Conservation (phyloP, 2,329 filamentous ascomycete genomes). For the Trichoderma citrinoviride region DNA sequence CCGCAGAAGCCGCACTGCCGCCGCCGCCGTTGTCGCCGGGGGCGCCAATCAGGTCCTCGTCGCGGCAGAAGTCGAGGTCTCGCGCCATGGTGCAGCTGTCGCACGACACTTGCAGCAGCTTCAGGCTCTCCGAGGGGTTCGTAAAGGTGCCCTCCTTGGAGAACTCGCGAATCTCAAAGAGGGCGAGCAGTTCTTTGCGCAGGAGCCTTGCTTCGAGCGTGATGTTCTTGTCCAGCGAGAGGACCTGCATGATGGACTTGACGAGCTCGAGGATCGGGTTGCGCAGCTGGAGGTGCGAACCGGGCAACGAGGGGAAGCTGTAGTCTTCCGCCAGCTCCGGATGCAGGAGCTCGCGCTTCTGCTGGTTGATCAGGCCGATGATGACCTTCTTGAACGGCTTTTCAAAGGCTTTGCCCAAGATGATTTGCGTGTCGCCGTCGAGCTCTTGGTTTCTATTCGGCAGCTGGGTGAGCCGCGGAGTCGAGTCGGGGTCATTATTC, state of each 20-base stretch:
- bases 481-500: conserved; percentile 49
- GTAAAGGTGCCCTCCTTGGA: conserved; percentile 80
- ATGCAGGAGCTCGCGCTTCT: conserved; percentile 85
- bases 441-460: conserved; percentile 58
- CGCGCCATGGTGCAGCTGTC: conserved; percentile 85
- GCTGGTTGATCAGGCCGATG: conserved; percentile 72
- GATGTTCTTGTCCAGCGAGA: conserved; percentile 87
- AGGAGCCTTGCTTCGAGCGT: conserved; percentile 83
- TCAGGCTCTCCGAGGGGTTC: conserved; percentile 77
- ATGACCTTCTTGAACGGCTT: conserved; percentile 90
- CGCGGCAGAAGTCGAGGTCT: conserved; percentile 88
- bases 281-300: conserved; percentile 52
- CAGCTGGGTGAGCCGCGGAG: conserved; percentile 57
- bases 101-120: conserved; percentile 75
- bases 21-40: conserved; percentile 25
- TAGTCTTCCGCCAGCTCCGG: conserved; percentile 86
- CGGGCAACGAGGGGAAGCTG: conserved; percentile 75
- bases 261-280: conserved; percentile 88
- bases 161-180: conserved; percentile 96
- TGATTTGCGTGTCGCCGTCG: conserved; percentile 58
- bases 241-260: conserved; percentile 88
- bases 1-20: conserved; percentile 73
- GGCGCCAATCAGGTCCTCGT: conserved; percentile 66
- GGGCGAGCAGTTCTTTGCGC: conserved; percentile 79
- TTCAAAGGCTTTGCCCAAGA: conserved; percentile 80